Base-by-base conservation (phyloP, 768 basidiomycete genomes). In the Hydnomerulius pinastri region DNA sequence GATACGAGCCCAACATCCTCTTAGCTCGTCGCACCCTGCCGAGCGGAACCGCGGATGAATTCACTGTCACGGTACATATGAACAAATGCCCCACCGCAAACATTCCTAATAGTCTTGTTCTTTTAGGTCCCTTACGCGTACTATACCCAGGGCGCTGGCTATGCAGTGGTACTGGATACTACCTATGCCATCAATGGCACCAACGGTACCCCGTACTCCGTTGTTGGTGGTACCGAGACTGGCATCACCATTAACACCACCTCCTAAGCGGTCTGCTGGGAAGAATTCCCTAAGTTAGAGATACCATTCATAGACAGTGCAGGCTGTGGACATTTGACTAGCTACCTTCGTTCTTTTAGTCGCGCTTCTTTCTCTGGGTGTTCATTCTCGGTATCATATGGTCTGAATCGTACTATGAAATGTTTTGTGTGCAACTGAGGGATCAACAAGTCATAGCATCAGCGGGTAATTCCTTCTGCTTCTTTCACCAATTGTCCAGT, bases 1-100 rank as follows among this genome's bases (percentile, higher is more conserved):
- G 67, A 18, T 1, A 58, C 25, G 69, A 68, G 20, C 60, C 66
- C 30, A 62, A 59, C 3, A 69, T 68, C 53, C 62, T 68, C 33
- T 42, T 68, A 41, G 48, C 50, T 32, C 66, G 66, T 42, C 53
- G 52, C 21, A 58, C 55, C 20, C 43, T 61, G 23, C 3, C 37
- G 11, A 6, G 50, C 12, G 52, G 50, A 10, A 58, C 39, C 17
- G 35, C 53, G 0, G 46, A 61, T 15, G 36, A 46, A 24, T 57
- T 66, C 40, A 57, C 57, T 13, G 53, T 56, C 29, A n/a, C 24
- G 48, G 65, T 68, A 47, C 24, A 48, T 49, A 6, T 4, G 6
- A 21, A 38, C 18, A 29, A 32, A 7, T 13, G 3, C 6, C 18
- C 29, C 25, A 17, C 0, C 18, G 24, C 5, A 6, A 24, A 24